Evolutionary conservation across 2,329 filamentous ascomycete species (phyloP).

Genomic region (Hypoxylon sp.): DNA sequence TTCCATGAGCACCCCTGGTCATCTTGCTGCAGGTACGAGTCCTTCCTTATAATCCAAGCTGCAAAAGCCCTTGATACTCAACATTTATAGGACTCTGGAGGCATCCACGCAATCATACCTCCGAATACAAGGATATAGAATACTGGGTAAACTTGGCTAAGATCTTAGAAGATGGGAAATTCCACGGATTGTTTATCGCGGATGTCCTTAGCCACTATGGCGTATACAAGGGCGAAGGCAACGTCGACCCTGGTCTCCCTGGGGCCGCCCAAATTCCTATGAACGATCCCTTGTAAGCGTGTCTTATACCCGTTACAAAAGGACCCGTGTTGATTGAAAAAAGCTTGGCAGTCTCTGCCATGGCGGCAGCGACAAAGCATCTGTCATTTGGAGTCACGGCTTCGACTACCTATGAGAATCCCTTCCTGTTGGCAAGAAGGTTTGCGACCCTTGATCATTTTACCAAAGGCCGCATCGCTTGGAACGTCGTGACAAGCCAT

Average conservation of each 20-base stretch:
- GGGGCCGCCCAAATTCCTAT: slow-evolving; percentile 18
- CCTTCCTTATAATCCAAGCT: background rate
- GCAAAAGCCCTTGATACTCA: background rate
- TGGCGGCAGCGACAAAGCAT: slow-evolving; percentile 75
- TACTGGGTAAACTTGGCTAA: slow-evolving; percentile 20
- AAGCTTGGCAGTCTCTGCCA: slow-evolving; percentile 65
- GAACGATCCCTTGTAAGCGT: slow-evolving; percentile 22
- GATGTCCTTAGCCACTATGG: slow-evolving; percentile 20
- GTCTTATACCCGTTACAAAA: background rate
- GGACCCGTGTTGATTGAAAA: background rate
- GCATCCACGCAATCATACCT: slow-evolving; percentile 19
- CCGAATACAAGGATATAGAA: slow-evolving; percentile 18
- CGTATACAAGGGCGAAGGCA: slow-evolving; percentile 18
- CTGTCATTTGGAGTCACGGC: slow-evolving; percentile 73
- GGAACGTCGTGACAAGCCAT: slow-evolving; percentile 70
- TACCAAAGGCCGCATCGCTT: slow-evolving; percentile 70
- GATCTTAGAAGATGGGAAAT: slow-evolving; percentile 17
- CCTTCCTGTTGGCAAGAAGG: slow-evolving; percentile 71
- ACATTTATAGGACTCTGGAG: slow-evolving; percentile 10
- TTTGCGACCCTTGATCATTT: slow-evolving; percentile 74
- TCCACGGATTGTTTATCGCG: slow-evolving; percentile 15
- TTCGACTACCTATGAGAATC: slow-evolving; percentile 72
- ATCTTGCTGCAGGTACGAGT: slow-evolving; percentile 16
- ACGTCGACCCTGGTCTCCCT: slow-evolving; percentile 11
- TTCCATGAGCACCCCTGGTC: slow-evolving; percentile 56